phyloP scores from a whole-genome alignment of 2,329 filamentous ascomycete genomes.

The Coniella lustricola region DNA sequence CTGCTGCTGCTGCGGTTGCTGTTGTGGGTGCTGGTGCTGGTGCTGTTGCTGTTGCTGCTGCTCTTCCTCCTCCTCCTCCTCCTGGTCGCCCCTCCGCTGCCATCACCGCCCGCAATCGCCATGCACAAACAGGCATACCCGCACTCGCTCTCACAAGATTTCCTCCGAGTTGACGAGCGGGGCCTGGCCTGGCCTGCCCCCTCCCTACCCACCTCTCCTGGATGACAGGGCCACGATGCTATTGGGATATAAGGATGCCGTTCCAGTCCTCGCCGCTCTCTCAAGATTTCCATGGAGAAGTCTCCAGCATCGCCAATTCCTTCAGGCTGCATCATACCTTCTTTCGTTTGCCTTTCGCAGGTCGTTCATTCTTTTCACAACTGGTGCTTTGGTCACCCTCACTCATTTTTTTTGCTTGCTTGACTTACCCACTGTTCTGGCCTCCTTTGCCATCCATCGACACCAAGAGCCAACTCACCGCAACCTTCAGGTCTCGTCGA shows the following conservation, averaged over 20 bases:
- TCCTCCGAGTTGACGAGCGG: too few species aligned
- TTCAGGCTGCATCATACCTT: conserved; percentile 1
- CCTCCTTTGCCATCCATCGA: background rate
- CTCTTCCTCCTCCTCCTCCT: too few species aligned
- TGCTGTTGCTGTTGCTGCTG: too few species aligned
- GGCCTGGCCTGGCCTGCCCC: too few species aligned
- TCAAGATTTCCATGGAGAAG: background rate
- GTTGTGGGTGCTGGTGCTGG: too few species aligned
- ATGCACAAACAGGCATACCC: too few species aligned
- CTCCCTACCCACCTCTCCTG: background rate
- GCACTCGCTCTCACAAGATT: too few species aligned
- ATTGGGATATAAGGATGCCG: background rate
- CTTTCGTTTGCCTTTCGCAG: conserved; percentile 7
- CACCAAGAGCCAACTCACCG: background rate
- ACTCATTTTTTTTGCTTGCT: conserved; percentile 9
- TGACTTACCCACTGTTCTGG: background rate
- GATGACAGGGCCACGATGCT: background rate
- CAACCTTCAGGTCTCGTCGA: too few species aligned
- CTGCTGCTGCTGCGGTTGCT: too few species aligned
- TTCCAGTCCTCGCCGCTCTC: background rate
- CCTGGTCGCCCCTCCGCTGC: too few species aligned
- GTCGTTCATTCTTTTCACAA: conserved; percentile 14
- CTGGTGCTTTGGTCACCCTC: conserved; percentile 14
- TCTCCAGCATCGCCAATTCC: conserved; percentile 4
- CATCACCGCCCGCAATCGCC: too few species aligned